phyloP scores from a whole-genome alignment of 1,284 basidiomycete species.

The Cryptococcus wingfieldii region DNA sequence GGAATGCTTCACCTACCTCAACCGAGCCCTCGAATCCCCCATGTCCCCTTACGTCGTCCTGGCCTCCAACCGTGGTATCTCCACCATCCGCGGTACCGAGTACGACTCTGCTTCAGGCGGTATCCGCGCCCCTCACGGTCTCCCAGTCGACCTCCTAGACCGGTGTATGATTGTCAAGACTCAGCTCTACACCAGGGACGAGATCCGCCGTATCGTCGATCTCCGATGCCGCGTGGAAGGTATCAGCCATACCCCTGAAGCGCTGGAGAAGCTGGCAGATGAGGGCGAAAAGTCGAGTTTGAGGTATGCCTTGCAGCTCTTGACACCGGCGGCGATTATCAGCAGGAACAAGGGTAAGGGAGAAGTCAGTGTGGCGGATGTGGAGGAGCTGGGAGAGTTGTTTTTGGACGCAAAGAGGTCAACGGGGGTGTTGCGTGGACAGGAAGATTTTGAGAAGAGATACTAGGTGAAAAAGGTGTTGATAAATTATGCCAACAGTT shows the following conservation, averaged over 20 bases:
- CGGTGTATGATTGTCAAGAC: conserved; percentile 97
- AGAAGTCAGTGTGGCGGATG: conserved; percentile 80
- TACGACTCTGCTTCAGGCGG: conserved; percentile 58
- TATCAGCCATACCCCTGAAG: conserved; percentile 68
- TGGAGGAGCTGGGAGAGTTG: conserved; percentile 84
- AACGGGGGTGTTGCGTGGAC: conserved; percentile 37
- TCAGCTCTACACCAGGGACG: conserved; percentile 73
- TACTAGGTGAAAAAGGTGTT: conserved; percentile 14
- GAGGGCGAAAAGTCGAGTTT: conserved; percentile 82
- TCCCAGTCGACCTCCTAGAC: conserved; percentile 91
- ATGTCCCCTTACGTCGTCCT: conserved; percentile 97
- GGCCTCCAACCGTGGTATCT: conserved; percentile 90
- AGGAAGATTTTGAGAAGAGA: conserved; percentile 26
- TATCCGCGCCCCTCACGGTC: conserved; percentile 85
- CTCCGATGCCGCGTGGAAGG: conserved; percentile 83
- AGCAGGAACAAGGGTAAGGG: conserved; percentile 69
- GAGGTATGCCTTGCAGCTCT: conserved; percentile 87
- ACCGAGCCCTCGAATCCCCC: conserved; percentile 88
- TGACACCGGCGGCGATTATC: conserved; percentile 89
- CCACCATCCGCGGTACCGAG: conserved; percentile 83
- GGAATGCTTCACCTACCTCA: conserved; percentile 98
- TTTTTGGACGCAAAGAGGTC: conserved; percentile 83
- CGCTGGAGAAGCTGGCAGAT: conserved; percentile 73
- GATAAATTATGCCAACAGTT: neutral
- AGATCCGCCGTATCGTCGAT: conserved; percentile 82